Base-by-base conservation (phyloP, 805 yeast genomes). In the Ascoidea rubescens region DNA sequence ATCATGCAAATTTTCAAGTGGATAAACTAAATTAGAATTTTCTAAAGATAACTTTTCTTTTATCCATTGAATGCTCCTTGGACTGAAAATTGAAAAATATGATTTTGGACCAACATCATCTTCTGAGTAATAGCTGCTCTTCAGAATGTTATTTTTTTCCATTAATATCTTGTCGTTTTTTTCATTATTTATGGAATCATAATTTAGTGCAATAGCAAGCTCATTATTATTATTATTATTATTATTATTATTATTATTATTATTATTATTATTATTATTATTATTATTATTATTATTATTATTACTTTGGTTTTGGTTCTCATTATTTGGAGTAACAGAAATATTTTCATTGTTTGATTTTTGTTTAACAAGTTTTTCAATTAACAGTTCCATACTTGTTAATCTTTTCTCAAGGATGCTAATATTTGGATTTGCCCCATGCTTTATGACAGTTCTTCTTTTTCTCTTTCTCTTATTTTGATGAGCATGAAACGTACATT, bases 381-480 rank as follows among this genome's bases (percentile, higher is more conserved):
- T 37, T 37, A 37, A 4, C 8, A 14, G 8, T 37, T 37, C 43
- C 43, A 37, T 37, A 10, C 14, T 37, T 10, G 43, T 10, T 37
- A 37, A 37, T 37, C 43, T 37, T 37, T 8, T 37, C 14, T 8
- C 8, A 10, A 37, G 14, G 14, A 14, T 4, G 8, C 14, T 37
- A 10, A 37, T 4, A 37, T 8, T 14, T 10, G 14, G 2, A 10
- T 8, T 10, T 10, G 43, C 14, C 14, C 14, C 14, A 37, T 10
- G 8, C 14, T 37, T 37, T 21, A 21, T 21, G 8, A 14, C 2
- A 37, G 43, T 10, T 10, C 14, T 10, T 37, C 43, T 87, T 88
- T 73, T 89, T 96, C 68, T 87, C 96, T 65, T 85, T 95, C 72
- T 86, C 96, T 66, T 81, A 87, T 69, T 90, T 97, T 68, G 89